Percentiles rank a stretch among this genome's conserved stretches.
These are phyloP conservation scores for Citrus reticulata DNA, from an alignment of 345 rosid species.

Conservation along the genomic window DNA sequence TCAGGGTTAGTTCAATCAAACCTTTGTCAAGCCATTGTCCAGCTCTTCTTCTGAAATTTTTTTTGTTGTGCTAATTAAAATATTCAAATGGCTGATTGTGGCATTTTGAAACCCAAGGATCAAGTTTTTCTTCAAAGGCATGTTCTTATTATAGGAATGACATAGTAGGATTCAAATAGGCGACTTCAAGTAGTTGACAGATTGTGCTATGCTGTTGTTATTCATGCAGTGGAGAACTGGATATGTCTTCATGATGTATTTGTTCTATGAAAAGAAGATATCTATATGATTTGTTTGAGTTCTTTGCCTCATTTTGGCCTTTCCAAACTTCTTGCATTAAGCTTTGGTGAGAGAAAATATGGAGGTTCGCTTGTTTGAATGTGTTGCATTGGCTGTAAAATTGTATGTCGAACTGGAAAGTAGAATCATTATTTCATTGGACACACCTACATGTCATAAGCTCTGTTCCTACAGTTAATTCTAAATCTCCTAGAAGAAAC, in stretches of 20 bases:
- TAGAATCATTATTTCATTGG: background rate
- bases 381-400: background rate
- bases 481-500: background rate
- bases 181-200: slow-evolving; percentile 3
- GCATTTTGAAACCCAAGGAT: slow-evolving; percentile 4
- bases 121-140: background rate
- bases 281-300: slow-evolving; percentile 4
- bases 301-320: background rate
- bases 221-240: background rate
- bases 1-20: slow-evolving; percentile 11
- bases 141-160: slow-evolving; percentile 5
- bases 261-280: slow-evolving; percentile 9
- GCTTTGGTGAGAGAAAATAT: background rate
- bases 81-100: slow-evolving; percentile 7
- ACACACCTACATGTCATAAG: background rate
- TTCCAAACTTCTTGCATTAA: background rate
- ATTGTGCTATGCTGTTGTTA: background rate
- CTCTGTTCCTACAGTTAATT: background rate
- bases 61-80: slow-evolving; percentile 9
- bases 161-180: slow-evolving; percentile 13
- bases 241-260: slow-evolving; percentile 8
- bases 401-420: background rate
- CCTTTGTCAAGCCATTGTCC: slow-evolving; percentile 16
- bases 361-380: background rate
- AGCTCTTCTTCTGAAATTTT: background rate